These are phyloP conservation scores for Candida maris DNA, from an alignment of 805 yeast species.

Conservation along the genomic window DNA sequence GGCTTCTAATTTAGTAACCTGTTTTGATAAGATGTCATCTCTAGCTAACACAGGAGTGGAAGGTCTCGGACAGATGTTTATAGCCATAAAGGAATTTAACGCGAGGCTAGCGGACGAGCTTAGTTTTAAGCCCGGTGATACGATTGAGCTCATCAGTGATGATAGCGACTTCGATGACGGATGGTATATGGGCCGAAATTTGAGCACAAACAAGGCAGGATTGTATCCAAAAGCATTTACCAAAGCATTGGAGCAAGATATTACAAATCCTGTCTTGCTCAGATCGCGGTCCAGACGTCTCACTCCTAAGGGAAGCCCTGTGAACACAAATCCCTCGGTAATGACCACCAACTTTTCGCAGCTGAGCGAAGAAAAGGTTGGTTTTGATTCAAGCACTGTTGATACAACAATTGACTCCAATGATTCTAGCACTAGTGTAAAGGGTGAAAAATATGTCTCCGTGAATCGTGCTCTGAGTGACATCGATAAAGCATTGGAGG, in stretches of 20 bases:
- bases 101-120: conserved; percentile 91
- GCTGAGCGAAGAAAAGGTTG: conserved; percentile 7
- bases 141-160: conserved; percentile 83
- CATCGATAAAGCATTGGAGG: conserved; percentile 69
- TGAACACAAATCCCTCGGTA: conserved; percentile 14
- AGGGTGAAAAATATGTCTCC: conserved; percentile 31
- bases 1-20: conserved; percentile 7
- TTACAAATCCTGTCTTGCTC: conserved; percentile 38
- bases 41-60: conserved; percentile 3
- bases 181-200: conserved; percentile 90
- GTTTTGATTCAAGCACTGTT: conserved; percentile 5
- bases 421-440: conserved; percentile 1
- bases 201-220: conserved; percentile 72
- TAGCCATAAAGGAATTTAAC: conserved; percentile 80
- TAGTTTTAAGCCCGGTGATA: conserved; percentile 75
- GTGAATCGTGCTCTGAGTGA: conserved; percentile 60
- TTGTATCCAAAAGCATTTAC: conserved; percentile 90
- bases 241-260: conserved; percentile 21
- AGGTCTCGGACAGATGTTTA: conserved; percentile 30
- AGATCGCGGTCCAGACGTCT: conserved; percentile 59
- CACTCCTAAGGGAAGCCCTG: conserved; percentile 29
- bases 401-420: conserved; percentile 13
- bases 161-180: conserved; percentile 94
- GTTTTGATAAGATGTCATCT: background rate
- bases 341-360: conserved; percentile 8